Base-by-base conservation (phyloP, 2,329 filamentous ascomycete genomes). In the Aureobasidium mangrovei region DNA sequence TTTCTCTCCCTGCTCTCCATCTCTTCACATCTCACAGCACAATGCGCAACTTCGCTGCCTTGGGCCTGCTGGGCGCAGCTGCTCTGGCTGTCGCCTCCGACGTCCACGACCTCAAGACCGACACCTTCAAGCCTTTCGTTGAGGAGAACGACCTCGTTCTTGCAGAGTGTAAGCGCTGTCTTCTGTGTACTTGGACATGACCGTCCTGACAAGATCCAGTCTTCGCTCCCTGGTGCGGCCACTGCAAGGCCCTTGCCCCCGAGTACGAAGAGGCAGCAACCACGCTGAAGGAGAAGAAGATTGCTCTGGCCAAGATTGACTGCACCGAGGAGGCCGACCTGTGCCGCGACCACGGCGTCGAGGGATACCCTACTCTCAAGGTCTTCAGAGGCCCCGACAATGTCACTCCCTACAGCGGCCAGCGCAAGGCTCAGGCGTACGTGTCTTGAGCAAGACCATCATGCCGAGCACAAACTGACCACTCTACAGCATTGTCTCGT, bases 291-390 rank as follows among this genome's bases (percentile, higher is more conserved):
- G 86, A 89, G 74, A 93, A 91, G 83, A 80, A 86, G 70, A 91
- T 93, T 73, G 81, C 80, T 68, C 79, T 94, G 55, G 86, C 80
- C 73, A 93, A 94, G 83, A 74, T 94, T 64, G 91, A 96, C 78
- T 97, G 93, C 81, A 97, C 91, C 68, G 90, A 87, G 71, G 88
- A 98, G 79, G 77, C 84, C 60, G 89, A 95, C 33, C 85, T 98
- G 62, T 98, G 93, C 83, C 82, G 90, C 73, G 77, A 82, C 64
- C 88, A 87, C 66, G 91, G 88, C 59, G 91, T 98, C 41, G 90
- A 97, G 79, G 93, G 93, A 61, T 98, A 98, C 80, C 93, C 93
- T 59, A 98, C 93, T 62, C 83, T 98, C 69, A 98, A 97, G 84
- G 83, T 98, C 75, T 98, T 98, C 90, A 89, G 91, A 66, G 91